A percentile compares a stretch with the other conserved stretches of the same genome.
Evolutionary conservation across 768 basidiomycete genomes (phyloP).

Genomic region (Boletus reticuloceps): DNA sequence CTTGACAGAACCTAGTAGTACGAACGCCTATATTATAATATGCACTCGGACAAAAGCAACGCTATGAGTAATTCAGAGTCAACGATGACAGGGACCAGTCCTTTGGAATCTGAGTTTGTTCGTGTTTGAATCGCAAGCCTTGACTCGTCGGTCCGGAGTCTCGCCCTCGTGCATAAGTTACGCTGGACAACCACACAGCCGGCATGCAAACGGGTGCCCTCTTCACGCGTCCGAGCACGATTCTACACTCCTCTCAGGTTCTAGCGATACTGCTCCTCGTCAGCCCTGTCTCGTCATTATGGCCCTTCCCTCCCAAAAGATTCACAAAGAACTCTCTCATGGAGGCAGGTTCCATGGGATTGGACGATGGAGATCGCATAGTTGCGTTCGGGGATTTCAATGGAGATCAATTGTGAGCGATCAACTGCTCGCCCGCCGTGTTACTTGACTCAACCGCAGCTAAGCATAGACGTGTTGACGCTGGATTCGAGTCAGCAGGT

Average conservation of each 20-base stretch:
- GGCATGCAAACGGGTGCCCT: constrained; percentile 10
- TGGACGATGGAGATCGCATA: constrained; percentile 68
- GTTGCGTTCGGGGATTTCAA: constrained; percentile 95
- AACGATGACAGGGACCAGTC: too few relatives aligned
- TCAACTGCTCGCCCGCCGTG: not conserved
- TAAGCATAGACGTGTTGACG: constrained; percentile 78
- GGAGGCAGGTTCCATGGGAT: constrained; percentile 75
- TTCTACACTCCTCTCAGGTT: not conserved
- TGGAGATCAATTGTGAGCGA: constrained; percentile 87
- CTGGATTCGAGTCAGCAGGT: constrained; percentile 74
- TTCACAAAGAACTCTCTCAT: constrained; percentile 82
- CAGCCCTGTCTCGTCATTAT: constrained; percentile 39
- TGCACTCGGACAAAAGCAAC: too few relatives aligned
- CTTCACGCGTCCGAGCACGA: not conserved
- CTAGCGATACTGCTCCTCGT: constrained; percentile 17
- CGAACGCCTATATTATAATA: too few relatives aligned
- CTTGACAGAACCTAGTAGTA: too few relatives aligned
- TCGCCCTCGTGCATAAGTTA: not conserved
- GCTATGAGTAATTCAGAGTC: too few relatives aligned
- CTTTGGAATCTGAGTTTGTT: constrained; percentile 25
- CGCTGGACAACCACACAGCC: not conserved
- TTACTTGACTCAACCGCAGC: not conserved
- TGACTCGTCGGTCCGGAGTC: not conserved
- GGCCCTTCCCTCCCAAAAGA: constrained; percentile 88
- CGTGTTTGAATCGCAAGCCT: constrained; percentile 20